Evolutionary conservation across 768 basidiomycete genomes (phyloP), one percentile per base, ranked within the genome.

Genomic region (Pleurotus pulmonarius): DNA sequence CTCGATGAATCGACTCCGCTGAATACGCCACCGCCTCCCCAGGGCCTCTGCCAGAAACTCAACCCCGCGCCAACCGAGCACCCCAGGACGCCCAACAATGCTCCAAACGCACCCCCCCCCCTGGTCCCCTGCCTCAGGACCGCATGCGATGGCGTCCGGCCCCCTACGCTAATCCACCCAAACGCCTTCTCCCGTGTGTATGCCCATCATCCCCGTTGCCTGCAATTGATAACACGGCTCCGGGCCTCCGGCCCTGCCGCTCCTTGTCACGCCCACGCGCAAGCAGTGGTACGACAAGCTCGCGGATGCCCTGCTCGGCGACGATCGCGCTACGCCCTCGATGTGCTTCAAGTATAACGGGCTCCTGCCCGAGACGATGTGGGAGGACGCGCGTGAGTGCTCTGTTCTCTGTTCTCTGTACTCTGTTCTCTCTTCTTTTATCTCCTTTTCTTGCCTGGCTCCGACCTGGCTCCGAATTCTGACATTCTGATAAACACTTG

Each of bases 261-360:
- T 54, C 13, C 53, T 53, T 64, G 69, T 65, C 56, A 52, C 68
- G 3, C 69, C 76, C 8, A 81, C 83, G 13, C 83, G 80, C 47
- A 90, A 90, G 61, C 85, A 83, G 43, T 90, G 92, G 89, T 90
- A 86, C 64, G 94, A 95, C 73, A 90, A 88, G 62, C 67, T 95
- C 22, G 93, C 92, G 0, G 94, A 95, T 67, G 88, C 87, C 3
- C 74, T 96, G 44, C 76, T 95, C 2, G 93, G 93, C 15, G 91
- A 92, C 51, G 89, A 90, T 34, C n/a, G n/a, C 79, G 80, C 56
- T 96, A 92, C 62, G 94, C 94, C 2, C 80, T 95, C 86, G 62
- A 85, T 83, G 58, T 96, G 94, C 65, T 95, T 90, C 64, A 72
- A 83, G 20, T 93, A 95, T 66, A 96, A 96, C 58, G 94, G 94